These are phyloP conservation scores for Cyclocybe aegerita DNA, from an alignment of 768 basidiomycete genomes.

Conservation along the genomic window DNA sequence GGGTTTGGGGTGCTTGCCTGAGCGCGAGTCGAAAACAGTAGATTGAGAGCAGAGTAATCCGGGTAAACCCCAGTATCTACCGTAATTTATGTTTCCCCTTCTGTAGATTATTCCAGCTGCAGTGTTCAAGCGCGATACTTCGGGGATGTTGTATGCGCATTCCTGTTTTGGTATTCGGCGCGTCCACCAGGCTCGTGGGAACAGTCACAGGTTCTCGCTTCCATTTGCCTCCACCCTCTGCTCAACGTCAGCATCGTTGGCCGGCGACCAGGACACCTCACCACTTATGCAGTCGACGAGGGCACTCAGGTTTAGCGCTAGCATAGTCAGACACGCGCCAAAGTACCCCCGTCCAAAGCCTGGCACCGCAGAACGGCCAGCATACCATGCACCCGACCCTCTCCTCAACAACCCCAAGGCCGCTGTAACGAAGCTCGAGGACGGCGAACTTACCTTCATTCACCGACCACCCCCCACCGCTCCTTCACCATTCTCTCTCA, in stretches of 20 bases:
- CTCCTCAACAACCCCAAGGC: conserved; percentile 52
- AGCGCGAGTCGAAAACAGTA: too few relatives aligned
- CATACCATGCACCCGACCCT: conserved; percentile 60
- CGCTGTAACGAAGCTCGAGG: conserved; percentile 46
- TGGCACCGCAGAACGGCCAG: conserved; percentile 52
- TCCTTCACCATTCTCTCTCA: conserved; percentile 71
- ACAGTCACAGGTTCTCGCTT: conserved; percentile 11
- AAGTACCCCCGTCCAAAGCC: conserved; percentile 49
- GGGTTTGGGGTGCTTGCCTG: conserved; percentile 1
- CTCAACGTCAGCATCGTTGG: not conserved
- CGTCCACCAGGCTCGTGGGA: conserved; percentile 11
- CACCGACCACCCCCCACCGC: conserved; percentile 83
- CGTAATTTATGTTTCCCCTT: too few relatives aligned
- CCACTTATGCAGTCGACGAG: conserved; percentile 17
- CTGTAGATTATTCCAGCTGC: too few relatives aligned
- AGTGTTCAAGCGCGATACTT: too few relatives aligned
- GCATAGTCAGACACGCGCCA: conserved; percentile 36
- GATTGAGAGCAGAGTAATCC: not conserved
- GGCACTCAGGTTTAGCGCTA: conserved; percentile 15
- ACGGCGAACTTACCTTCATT: conserved; percentile 70
- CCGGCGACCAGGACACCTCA: not conserved
- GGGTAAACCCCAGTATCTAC: too few relatives aligned
- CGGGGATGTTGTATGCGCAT: not conserved
- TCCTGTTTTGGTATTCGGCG: not conserved
- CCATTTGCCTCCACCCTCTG: conserved; percentile 1